phyloP scores from a whole-genome alignment of 1,139 yeast genomes.

The Candida sanyaensis region DNA sequence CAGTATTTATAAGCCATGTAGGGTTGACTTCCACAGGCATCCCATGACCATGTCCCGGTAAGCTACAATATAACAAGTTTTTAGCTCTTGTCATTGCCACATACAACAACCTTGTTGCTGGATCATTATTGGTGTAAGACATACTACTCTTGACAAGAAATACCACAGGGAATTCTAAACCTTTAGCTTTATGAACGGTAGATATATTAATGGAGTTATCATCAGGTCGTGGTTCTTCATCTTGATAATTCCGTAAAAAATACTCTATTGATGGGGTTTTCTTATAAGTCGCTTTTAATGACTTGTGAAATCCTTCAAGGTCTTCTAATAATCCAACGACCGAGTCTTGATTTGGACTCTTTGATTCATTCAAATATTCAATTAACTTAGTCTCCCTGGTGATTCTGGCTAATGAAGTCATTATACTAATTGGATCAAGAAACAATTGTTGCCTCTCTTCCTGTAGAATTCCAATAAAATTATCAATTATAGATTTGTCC shows the following conservation, averaged over 20 bases:
- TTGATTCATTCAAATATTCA: slow-evolving; percentile 23
- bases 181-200: slow-evolving; percentile 73
- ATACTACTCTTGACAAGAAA: slow-evolving; percentile 45
- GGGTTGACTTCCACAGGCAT: slow-evolving; percentile 1
- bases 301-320: slow-evolving; percentile 27
- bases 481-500: background rate
- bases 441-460: slow-evolving; percentile 14
- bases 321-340: slow-evolving; percentile 18
- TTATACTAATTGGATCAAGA: slow-evolving; percentile 17
- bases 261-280: slow-evolving; percentile 23
- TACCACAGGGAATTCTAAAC: slow-evolving; percentile 70
- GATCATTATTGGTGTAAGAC: slow-evolving; percentile 16
- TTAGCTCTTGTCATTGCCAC: slow-evolving; percentile 71
- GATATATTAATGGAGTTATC: slow-evolving; percentile 48
- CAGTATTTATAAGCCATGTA: slow-evolving; percentile 1
- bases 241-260: slow-evolving; percentile 50
- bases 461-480: slow-evolving; percentile 15
- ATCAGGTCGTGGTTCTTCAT: slow-evolving; percentile 33
- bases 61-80: slow-evolving; percentile 44
- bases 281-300: slow-evolving; percentile 24
- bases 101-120: slow-evolving; percentile 42
- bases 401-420: slow-evolving; percentile 23
- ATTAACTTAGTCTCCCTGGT: slow-evolving; percentile 22
- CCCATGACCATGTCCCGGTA: slow-evolving; percentile 3
- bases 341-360: slow-evolving; percentile 9